Conservation (phyloP, 345 rosid species). For the Theobroma cacao region DNA sequence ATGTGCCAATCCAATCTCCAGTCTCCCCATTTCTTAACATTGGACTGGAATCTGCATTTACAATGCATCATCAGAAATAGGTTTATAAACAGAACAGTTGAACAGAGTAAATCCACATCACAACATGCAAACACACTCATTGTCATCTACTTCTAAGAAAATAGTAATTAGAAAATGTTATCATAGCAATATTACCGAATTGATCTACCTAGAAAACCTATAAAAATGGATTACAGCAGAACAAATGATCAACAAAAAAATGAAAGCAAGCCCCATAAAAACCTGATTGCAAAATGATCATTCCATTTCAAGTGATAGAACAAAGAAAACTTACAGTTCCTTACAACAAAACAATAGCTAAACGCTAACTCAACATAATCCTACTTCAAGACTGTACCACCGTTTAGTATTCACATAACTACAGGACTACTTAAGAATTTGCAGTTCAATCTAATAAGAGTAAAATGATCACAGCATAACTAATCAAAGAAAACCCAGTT, state of each 20-base stretch:
- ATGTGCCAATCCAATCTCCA: constrained; percentile 99
- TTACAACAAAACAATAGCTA: not conserved
- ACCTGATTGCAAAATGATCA: too few relatives aligned
- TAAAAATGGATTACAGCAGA: not conserved
- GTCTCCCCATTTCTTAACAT: constrained; percentile 99
- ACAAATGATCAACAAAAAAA: not conserved
- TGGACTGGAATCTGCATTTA: constrained; percentile 75
- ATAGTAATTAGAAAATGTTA: not conserved
- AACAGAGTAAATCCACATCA: not conserved
- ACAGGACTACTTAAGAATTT: not conserved
- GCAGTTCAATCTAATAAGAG: not conserved
- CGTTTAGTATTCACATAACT: not conserved
- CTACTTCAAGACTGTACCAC: not conserved
- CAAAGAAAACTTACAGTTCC: too few relatives aligned
- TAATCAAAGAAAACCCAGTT: not conserved
- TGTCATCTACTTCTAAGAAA: not conserved
- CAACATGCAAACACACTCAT: not conserved
- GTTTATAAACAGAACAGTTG: constrained; percentile 4
- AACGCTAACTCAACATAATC: not conserved
- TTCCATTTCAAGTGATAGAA: not conserved
- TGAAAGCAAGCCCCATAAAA: too few relatives aligned
- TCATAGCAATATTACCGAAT: not conserved
- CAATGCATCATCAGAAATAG: constrained; percentile 9
- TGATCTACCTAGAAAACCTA: not conserved
- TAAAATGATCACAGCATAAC: not conserved